Conservation (phyloP, 106 monocot species). For the Chionographis japonica region DNA sequence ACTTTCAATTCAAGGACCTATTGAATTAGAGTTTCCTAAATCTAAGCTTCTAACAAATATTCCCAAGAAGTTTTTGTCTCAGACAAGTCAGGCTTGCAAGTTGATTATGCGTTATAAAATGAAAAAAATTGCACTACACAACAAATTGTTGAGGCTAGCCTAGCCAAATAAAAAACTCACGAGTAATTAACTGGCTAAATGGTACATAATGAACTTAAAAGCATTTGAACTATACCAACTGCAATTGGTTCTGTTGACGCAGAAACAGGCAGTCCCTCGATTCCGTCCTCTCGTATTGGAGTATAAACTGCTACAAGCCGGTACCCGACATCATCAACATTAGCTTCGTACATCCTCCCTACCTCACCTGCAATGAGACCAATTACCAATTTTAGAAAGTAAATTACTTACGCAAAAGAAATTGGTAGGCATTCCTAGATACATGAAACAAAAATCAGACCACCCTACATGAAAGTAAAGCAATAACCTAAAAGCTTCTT, state of each 20-base stretch:
- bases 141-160: too few species aligned
- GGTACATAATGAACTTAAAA: not conserved
- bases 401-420: not conserved
- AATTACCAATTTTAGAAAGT: not conserved
- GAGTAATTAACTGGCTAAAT: not conserved
- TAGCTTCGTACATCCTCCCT: slow-evolving; percentile 94
- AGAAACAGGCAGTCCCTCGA: slow-evolving; percentile 82
- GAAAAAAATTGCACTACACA: too few species aligned
- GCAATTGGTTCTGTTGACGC: slow-evolving; percentile 87
- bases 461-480: too few species aligned
- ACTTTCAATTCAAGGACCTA: too few species aligned
- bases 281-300: slow-evolving; percentile 88
- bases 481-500: too few species aligned
- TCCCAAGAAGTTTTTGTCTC: too few species aligned
- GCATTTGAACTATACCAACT: slow-evolving; percentile 50
- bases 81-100: too few species aligned
- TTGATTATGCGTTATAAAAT: too few species aligned
- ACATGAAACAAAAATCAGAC: too few species aligned
- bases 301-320: slow-evolving; percentile 86
- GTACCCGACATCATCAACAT: slow-evolving; percentile 98
- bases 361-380: slow-evolving; percentile 51
- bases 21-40: too few species aligned
- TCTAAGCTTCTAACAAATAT: too few species aligned
- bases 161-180: too few species aligned
- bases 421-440: not conserved